Base-by-base conservation (phyloP, 2,329 filamentous ascomycete species). In the Coniochaeta prunicola region DNA sequence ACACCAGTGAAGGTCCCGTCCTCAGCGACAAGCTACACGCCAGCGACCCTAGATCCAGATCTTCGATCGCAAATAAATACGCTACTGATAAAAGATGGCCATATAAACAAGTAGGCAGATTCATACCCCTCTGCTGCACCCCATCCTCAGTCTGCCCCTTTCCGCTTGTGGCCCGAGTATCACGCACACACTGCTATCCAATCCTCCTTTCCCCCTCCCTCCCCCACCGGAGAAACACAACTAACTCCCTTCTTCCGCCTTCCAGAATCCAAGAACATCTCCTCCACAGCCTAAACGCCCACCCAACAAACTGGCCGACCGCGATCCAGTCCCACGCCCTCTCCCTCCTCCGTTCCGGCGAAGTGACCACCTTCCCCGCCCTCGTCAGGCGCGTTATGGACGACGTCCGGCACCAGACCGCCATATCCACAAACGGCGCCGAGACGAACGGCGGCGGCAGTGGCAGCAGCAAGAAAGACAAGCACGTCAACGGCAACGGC, bases 231-330 rank as follows among this genome's bases (percentile, higher is more conserved):
- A n/a, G 3, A n/a, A 38, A n/a, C 15, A 38, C 31, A 33, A 24
- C 40, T 45, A 21, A 45, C 57, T 42, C 31, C 24, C 59, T n/a
- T n/a, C n/a, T n/a, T n/a, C 31, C 31, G 30, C 56, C 56, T 28
- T 15, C 13, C 67, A 86, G 85, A 64, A 87, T 88, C 65, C 84
- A 87, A 76, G 84, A 87, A 59, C 74, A 79, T 48, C 80, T 88
- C 67, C 80, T 87, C 45, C 84, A 87, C 73, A 71, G 80, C 61
- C 81, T 88, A 57, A 76, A 87, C 70, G 74, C 84, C 55, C 76
- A 86, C 71, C 70, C 75, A 4, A 74, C 79, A 63, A 85, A 88
- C 76, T 88, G 85, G 84, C 84, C 84, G 2, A 84, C 84, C 12
- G 66, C 74, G 55, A 74, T 88, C 62, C 82, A 87, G 66, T 71